Percentiles rank a stretch among this genome's conserved stretches.
Conservation (phyloP, 1,139 yeast species). For the Candida labiduridarum region DNA sequence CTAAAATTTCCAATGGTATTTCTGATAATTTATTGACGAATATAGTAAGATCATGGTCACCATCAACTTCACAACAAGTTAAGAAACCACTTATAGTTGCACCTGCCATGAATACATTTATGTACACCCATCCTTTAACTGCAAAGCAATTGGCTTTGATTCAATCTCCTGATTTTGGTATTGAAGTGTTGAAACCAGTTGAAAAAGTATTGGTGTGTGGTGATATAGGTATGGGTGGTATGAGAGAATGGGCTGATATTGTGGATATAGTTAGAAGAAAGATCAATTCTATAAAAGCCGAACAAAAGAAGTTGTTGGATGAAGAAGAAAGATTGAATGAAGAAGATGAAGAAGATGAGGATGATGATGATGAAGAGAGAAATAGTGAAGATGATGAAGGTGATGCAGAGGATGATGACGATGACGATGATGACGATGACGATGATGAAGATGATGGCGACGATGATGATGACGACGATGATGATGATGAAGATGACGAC, state of each 20-base stretch:
- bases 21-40: constrained; percentile 88
- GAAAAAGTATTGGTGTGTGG: constrained; percentile 95
- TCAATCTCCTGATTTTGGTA: constrained; percentile 46
- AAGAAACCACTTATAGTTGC: constrained; percentile 84
- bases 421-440: constrained; percentile 30
- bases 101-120: constrained; percentile 96
- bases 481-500: constrained; percentile 7
- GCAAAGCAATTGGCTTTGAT: constrained; percentile 73
- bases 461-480: constrained; percentile 12
- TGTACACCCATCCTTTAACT: constrained; percentile 94
- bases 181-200: constrained; percentile 85
- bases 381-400: constrained; percentile 32
- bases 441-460: constrained; percentile 22
- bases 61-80: constrained; percentile 31
- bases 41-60: constrained; percentile 90
- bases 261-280: constrained; percentile 74
- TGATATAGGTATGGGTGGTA: constrained; percentile 97
- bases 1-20: constrained; percentile 87
- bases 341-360: constrained; percentile 39
- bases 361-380: constrained; percentile 32
- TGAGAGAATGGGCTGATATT: constrained; percentile 95
- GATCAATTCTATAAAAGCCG: constrained; percentile 39
- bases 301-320: constrained; percentile 26
- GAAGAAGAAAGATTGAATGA: constrained; percentile 42
- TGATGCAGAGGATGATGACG: constrained; percentile 32